Conservation (phyloP, 2,329 filamentous ascomycete species). For the Penicillium sp. region DNA sequence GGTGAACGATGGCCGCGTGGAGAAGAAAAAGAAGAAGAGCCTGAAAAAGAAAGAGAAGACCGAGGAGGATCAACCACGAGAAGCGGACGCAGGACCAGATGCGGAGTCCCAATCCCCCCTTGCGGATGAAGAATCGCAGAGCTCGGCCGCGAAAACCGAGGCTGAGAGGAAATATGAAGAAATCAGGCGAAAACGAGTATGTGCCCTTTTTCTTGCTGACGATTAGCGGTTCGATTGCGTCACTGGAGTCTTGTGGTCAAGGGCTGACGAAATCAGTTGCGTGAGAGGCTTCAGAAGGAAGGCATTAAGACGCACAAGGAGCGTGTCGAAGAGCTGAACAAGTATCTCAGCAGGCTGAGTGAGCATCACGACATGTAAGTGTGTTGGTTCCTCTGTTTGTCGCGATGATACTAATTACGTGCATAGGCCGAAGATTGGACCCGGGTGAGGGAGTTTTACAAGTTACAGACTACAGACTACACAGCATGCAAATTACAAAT, state of each 20-base stretch:
- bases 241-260: background rate
- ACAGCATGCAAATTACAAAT: no score
- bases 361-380: slow-evolving; percentile 93
- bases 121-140: slow-evolving; percentile 4
- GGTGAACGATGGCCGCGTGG: slow-evolving; percentile 50
- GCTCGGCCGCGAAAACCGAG: slow-evolving; percentile 67
- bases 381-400: slow-evolving; percentile 13
- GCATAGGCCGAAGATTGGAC: slow-evolving; percentile 41
- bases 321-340: slow-evolving; percentile 91
- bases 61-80: slow-evolving; percentile 10
- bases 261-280: slow-evolving; percentile 57
- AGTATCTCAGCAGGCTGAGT: slow-evolving; percentile 84
- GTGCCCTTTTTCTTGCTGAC: slow-evolving; percentile 30
- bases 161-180: slow-evolving; percentile 81
- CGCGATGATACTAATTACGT: slow-evolving; percentile 11
- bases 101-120: slow-evolving; percentile 9
- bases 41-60: slow-evolving; percentile 31
- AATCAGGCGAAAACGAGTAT: slow-evolving; percentile 72
- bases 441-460: slow-evolving; percentile 27
- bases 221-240: background rate
- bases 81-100: background rate
- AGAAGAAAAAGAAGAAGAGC: slow-evolving; percentile 53
- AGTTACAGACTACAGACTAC: background rate
- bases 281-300: slow-evolving; percentile 77
- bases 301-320: slow-evolving; percentile 96